These are phyloP conservation scores for Pseudogymnoascus sp. DNA, from an alignment of 2,329 filamentous ascomycete species.

Conservation along the genomic window DNA sequence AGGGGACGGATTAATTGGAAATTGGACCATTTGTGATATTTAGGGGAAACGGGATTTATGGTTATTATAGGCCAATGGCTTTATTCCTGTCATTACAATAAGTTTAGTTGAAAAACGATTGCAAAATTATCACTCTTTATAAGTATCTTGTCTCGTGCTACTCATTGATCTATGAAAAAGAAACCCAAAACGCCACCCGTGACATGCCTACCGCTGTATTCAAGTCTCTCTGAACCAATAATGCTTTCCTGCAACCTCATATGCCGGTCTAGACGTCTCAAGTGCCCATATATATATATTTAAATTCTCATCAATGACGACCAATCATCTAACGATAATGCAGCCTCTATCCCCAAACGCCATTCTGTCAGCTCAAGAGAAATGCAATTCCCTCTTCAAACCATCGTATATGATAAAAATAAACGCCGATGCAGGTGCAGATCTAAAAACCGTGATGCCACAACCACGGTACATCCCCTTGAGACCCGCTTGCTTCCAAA, in stretches of 20 bases:
- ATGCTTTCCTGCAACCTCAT: neutral
- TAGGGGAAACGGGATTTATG: neutral
- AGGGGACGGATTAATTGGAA: slow-evolving; percentile 16
- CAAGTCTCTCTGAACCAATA: neutral
- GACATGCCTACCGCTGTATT: neutral
- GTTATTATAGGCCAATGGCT: neutral
- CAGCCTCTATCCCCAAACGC: slow-evolving; percentile 8
- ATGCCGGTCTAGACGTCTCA: neutral
- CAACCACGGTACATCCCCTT: slow-evolving; percentile 87
- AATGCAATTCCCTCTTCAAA: slow-evolving; percentile 59
- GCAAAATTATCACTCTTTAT: neutral
- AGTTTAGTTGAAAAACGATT: neutral
- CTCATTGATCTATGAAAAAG: neutral
- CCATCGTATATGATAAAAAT: slow-evolving; percentile 95
- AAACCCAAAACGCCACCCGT: neutral
- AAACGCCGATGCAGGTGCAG: slow-evolving; percentile 91
- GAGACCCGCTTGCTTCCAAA: slow-evolving; percentile 79
- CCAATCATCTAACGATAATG: slow-evolving; percentile 1
- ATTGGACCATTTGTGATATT: neutral
- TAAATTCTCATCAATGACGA: neutral
- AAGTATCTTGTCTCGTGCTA: neutral
- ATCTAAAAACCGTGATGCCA: slow-evolving; percentile 80
- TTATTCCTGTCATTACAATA: neutral
- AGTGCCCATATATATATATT: neutral
- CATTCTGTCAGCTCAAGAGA: slow-evolving; percentile 29